A percentile compares a stretch with the other conserved stretches of the same genome.
These are phyloP conservation scores for Stentor coeruleus DNA, from an alignment of 73 alveolate genomes.

Conservation along the genomic window DNA sequence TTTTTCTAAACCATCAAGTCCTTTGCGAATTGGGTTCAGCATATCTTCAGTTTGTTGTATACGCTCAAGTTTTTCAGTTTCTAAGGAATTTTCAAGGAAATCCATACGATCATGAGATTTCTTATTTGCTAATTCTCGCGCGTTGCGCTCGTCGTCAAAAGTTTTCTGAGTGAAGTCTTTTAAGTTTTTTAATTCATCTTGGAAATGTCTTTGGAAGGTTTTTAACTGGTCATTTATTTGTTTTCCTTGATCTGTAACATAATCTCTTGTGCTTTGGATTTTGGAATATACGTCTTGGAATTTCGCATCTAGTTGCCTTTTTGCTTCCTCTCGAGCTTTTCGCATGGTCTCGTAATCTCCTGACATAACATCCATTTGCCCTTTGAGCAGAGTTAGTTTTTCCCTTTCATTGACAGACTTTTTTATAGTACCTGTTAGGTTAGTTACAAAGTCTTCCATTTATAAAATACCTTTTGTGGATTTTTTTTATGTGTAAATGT, in stretches of 20 bases:
- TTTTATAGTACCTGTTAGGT: conserved; percentile 28
- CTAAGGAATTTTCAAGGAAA: conserved; percentile 52
- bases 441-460: conserved; percentile 25
- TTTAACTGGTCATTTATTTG: conserved; percentile 67
- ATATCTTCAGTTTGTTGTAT: conserved; percentile 64
- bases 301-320: conserved; percentile 69
- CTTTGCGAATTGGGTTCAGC: conserved; percentile 66
- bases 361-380: conserved; percentile 82
- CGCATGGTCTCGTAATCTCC: conserved; percentile 75
- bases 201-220: conserved; percentile 67
- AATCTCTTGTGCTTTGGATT: conserved; percentile 62
- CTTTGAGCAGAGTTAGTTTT: conserved; percentile 61
- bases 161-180: conserved; percentile 54
- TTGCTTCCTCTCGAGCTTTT: conserved; percentile 82
- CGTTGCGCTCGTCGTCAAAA: conserved; percentile 60
- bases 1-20: conserved; percentile 49
- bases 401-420: conserved; percentile 63
- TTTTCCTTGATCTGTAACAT: conserved; percentile 57
- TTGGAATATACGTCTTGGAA: conserved; percentile 73
- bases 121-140: conserved; percentile 49
- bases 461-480: too few species aligned
- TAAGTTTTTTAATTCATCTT: conserved; percentile 54
- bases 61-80: conserved; percentile 75
- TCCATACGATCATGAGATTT: conserved; percentile 69
- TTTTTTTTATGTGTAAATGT: too few species aligned